Percentiles rank a stretch among this genome's conserved stretches.
Conservation (phyloP, 768 basidiomycete species). For the Tephrocybe sp. region DNA sequence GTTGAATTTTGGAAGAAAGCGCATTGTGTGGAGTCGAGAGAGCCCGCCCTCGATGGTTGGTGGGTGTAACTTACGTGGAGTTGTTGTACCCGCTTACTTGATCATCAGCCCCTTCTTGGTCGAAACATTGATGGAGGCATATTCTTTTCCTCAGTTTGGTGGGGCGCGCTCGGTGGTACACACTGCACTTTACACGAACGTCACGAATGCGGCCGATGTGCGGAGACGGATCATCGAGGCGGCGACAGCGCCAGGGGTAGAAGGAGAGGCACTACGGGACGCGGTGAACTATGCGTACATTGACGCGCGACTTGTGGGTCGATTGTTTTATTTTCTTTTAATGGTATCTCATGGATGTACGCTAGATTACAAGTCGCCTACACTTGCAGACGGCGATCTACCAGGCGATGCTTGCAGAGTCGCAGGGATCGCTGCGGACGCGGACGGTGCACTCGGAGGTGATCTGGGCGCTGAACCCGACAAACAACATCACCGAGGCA, state of each 20-base stretch:
- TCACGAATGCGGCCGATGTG: slow-evolving; percentile 62
- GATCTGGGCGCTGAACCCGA: slow-evolving; percentile 84
- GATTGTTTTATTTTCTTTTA: background rate
- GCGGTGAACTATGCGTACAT: slow-evolving; percentile 91
- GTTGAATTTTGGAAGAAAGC: slow-evolving; percentile 5
- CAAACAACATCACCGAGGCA: slow-evolving; percentile 89
- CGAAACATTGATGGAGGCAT: slow-evolving; percentile 48
- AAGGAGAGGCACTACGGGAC: slow-evolving; percentile 68
- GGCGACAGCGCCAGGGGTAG: slow-evolving; percentile 52
- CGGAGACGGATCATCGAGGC: slow-evolving; percentile 71
- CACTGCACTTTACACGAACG: slow-evolving; percentile 64
- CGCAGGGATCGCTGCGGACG: slow-evolving; percentile 64
- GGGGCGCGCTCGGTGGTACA: slow-evolving; percentile 44
- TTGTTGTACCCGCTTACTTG: slow-evolving; percentile 7
- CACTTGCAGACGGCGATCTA: slow-evolving; percentile 86
- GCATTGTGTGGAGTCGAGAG: slow-evolving; percentile 15
- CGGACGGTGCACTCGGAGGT: slow-evolving; percentile 92
- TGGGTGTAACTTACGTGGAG: background rate
- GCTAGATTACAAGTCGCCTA: slow-evolving; percentile 75
- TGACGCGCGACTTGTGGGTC: slow-evolving; percentile 75
- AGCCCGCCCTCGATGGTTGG: slow-evolving; percentile 10
- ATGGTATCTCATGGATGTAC: background rate
- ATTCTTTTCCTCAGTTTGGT: slow-evolving; percentile 53
- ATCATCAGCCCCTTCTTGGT: background rate
- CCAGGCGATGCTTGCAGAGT: slow-evolving; percentile 73